These are phyloP conservation scores for Moricandia arvensis DNA, from an alignment of 345 rosid genomes.

Conservation along the genomic window DNA sequence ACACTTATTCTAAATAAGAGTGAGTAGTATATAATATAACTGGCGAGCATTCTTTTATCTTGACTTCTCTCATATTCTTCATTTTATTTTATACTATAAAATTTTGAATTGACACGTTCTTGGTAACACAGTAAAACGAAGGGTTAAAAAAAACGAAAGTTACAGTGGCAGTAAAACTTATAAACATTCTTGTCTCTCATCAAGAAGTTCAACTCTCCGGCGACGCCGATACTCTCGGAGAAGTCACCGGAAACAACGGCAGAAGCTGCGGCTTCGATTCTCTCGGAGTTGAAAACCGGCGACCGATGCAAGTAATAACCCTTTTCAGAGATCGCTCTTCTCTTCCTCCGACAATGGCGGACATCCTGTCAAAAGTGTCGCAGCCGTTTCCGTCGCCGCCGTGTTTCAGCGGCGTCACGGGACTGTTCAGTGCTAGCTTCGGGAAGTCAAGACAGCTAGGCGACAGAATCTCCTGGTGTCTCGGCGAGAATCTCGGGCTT, in stretches of 20 bases:
- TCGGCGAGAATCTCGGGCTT: constrained; percentile 56
- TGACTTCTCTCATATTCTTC: neutral
- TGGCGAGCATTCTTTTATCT: neutral
- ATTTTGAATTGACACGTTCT: neutral
- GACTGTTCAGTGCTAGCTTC: constrained; percentile 79
- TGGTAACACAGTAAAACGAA: constrained; percentile 1
- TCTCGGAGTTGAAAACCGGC: constrained; percentile 80
- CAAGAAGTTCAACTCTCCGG: constrained; percentile 17
- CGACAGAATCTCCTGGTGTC: constrained; percentile 73
- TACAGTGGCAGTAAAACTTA: constrained; percentile 23
- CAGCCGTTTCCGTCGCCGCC: constrained; percentile 34
- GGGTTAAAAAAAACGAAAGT: neutral
- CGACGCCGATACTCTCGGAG: constrained; percentile 55
- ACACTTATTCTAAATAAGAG: no score
- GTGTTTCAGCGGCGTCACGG: constrained; percentile 69
- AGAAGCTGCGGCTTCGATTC: constrained; percentile 88
- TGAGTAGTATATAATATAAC: neutral
- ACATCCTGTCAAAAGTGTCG: constrained; percentile 62
- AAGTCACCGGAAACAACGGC: constrained; percentile 82
- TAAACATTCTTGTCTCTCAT: constrained; percentile 6
- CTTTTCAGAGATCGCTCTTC: constrained; percentile 77
- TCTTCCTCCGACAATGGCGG: constrained; percentile 89
- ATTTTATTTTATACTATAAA: neutral
- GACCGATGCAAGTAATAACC: constrained; percentile 90
- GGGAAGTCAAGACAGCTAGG: constrained; percentile 96